These are phyloP conservation scores for Lodderomyces parapsilosis DNA, from an alignment of 1,139 yeast genomes.

Conservation along the genomic window DNA sequence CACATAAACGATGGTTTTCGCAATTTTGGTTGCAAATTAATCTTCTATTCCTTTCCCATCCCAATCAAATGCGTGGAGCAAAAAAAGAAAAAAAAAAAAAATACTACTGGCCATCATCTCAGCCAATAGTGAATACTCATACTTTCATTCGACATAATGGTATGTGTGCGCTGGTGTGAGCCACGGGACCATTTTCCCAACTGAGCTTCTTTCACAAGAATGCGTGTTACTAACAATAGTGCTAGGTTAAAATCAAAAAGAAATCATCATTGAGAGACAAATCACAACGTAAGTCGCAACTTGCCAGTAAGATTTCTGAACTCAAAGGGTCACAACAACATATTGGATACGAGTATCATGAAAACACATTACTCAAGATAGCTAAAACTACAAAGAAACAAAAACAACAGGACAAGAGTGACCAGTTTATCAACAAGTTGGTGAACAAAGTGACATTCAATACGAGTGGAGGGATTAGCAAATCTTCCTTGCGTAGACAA, in stretches of 20 bases:
- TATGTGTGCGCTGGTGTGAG: too few species aligned
- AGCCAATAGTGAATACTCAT: background rate
- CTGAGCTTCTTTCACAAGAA: too few species aligned
- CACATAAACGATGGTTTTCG: too few species aligned
- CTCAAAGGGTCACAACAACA: conserved; percentile 23
- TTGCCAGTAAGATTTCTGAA: conserved; percentile 27
- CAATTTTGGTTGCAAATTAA: too few species aligned
- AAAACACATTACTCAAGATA: conserved; percentile 56
- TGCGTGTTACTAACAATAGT: background rate
- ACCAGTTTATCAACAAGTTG: conserved; percentile 27
- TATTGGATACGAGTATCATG: conserved; percentile 27
- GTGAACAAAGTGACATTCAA: conserved; percentile 30
- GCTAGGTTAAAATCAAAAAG: conserved; percentile 33
- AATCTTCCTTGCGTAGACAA: conserved; percentile 63
- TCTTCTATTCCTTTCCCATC: too few species aligned
- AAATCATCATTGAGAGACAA: conserved; percentile 38
- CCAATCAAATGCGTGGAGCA: background rate
- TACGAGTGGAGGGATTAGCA: conserved; percentile 49
- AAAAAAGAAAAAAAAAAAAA: conserved; percentile 3
- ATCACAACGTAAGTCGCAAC: conserved; percentile 20
- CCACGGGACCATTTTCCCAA: too few species aligned
- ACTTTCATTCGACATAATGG: background rate
- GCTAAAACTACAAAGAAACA: conserved; percentile 55
- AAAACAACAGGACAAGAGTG: conserved; percentile 41
- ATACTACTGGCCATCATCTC: conserved; percentile 1